Percentiles rank a stretch among this genome's conserved stretches.
Evolutionary conservation across 2,329 filamentous ascomycete genomes (phyloP).

Genomic region (Neofusicoccum ribis): DNA sequence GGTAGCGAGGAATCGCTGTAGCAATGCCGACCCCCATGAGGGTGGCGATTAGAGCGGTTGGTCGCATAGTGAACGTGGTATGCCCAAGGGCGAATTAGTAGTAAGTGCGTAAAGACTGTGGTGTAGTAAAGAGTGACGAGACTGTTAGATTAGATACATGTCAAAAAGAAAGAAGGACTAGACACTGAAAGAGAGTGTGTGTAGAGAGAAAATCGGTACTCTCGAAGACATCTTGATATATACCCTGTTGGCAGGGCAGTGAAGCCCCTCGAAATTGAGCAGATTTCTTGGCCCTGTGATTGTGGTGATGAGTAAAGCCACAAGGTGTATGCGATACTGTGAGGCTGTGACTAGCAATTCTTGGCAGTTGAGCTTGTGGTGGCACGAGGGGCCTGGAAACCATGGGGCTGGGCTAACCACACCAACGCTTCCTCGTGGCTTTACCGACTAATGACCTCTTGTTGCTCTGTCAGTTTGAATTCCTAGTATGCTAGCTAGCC

Average conservation of each 20-base stretch:
- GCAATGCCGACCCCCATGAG: not conserved
- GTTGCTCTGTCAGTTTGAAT: not conserved
- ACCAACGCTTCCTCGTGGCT: not conserved
- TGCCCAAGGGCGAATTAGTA: constrained; percentile 1
- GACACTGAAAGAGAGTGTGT: constrained; percentile 2
- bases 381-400: not conserved
- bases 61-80: not conserved
- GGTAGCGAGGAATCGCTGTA: not conserved
- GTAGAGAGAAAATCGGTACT: not conserved
- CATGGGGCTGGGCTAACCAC: not conserved
- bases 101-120: not conserved
- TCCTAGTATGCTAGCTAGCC: no score
- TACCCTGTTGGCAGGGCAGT: not conserved
- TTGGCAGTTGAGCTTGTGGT: not conserved
- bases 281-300: not conserved
- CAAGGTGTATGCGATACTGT: not conserved
- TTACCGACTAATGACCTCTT: not conserved
- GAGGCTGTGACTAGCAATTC: not conserved
- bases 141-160: not conserved
- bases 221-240: not conserved
- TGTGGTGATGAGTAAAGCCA: not conserved
- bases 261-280: not conserved
- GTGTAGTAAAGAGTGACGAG: not conserved
- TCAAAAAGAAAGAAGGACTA: not conserved
- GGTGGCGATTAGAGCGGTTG: not conserved